Conservation (phyloP, 495 filamentous ascomycete species). For the Penicillium canariense region DNA sequence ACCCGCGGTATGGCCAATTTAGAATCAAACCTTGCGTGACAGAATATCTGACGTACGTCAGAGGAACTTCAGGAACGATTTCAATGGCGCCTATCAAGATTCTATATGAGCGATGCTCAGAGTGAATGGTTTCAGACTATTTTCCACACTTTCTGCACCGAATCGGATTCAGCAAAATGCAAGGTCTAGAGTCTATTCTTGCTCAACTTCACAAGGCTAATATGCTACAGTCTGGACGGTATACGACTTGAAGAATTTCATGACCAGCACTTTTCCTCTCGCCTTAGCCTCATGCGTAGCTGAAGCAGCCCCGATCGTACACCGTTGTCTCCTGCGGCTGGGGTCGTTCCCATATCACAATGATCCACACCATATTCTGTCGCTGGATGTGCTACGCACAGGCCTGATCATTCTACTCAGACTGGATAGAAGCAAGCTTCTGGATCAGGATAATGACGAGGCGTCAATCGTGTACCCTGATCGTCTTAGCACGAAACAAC, state of each 20-base stretch:
- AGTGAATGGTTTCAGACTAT: neutral
- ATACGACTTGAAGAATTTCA: neutral
- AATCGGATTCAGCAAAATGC: neutral
- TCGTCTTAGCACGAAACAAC: neutral
- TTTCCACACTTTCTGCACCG: neutral
- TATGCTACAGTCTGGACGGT: neutral
- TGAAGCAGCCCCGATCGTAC: neutral
- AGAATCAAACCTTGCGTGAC: neutral
- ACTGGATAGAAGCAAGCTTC: neutral
- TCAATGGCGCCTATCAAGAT: neutral
- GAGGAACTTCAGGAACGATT: neutral
- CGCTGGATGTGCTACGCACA: neutral
- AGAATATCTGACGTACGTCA: neutral
- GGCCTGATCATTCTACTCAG: neutral
- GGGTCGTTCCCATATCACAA: neutral
- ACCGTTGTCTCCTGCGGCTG: neutral
- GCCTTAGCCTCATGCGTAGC: neutral
- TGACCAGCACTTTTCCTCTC: neutral
- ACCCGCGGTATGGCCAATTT: neutral
- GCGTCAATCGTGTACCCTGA: neutral
- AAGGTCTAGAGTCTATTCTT: neutral
- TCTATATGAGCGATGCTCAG: neutral
- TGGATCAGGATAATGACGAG: neutral
- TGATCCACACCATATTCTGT: neutral
- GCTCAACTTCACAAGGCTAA: neutral